phyloP scores from a whole-genome alignment of 306 rosid species.

The Albizia julibrissin region DNA sequence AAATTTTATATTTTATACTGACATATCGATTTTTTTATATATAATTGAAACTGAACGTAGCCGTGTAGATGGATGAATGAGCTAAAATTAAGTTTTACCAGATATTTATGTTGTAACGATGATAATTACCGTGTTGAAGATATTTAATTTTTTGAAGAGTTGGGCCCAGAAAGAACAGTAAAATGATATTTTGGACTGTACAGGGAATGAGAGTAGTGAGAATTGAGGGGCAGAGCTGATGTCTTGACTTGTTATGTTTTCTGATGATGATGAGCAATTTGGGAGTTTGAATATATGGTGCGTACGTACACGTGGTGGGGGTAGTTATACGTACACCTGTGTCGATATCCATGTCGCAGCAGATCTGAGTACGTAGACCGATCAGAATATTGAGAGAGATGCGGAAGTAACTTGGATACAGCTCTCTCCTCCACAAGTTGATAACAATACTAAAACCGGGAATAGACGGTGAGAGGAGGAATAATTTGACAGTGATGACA shows the following conservation, averaged over 20 bases:
- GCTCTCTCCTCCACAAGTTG: no score
- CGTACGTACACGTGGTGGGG: no score
- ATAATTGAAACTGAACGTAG: not conserved
- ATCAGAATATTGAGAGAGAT: no score
- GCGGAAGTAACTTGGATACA: no score
- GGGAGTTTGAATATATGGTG: not conserved
- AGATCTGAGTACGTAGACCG: no score
- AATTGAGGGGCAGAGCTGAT: not conserved
- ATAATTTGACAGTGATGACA: no score
- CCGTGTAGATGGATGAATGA: not conserved
- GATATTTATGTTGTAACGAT: not conserved
- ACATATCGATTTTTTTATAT: not conserved
- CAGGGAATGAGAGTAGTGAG: not conserved
- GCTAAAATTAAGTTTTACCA: not conserved
- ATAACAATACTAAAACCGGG: no score
- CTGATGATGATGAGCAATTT: not conserved
- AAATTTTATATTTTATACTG: not conserved
- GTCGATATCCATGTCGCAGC: no score
- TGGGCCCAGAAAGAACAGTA: not conserved
- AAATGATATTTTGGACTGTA: not conserved
- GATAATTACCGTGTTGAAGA: not conserved
- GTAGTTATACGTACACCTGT: no score
- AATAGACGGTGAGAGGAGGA: no score
- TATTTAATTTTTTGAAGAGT: no score
- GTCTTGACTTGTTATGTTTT: not conserved